Percentiles rank a stretch among this genome's conserved stretches.
These are phyloP conservation scores for Claviceps maximensis DNA, from an alignment of 2,329 filamentous ascomycete genomes.

Conservation along the genomic window DNA sequence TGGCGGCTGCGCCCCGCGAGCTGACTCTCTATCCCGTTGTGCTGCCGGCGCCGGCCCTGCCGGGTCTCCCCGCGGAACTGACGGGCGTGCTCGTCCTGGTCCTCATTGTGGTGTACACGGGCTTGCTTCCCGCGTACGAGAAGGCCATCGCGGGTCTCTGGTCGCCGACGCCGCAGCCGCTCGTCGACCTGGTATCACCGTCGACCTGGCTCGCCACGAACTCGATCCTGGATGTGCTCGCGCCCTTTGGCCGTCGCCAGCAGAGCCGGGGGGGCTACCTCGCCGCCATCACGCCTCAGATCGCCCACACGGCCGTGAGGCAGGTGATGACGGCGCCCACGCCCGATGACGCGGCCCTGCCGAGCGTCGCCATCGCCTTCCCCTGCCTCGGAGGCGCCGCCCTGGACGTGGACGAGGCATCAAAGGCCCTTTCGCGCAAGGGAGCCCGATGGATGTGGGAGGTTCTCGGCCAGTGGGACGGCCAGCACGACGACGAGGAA, in stretches of 20 bases:
- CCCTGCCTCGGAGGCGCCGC: neutral
- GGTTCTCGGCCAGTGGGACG: neutral
- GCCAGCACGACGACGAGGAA: neutral
- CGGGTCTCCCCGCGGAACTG: neutral
- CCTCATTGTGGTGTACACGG: neutral
- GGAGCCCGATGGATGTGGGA: neutral
- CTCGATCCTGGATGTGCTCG: neutral
- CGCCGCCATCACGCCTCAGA: neutral
- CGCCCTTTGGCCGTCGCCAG: neutral
- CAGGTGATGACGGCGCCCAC: neutral
- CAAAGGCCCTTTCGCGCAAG: neutral
- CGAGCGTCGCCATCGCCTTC: neutral
- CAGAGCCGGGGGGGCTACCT: neutral
- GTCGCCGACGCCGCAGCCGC: neutral
- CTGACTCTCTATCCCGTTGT: neutral
- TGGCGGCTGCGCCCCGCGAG: neutral
- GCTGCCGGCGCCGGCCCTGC: neutral
- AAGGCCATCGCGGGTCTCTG: neutral
- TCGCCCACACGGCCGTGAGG: neutral
- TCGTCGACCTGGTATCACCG: neutral
- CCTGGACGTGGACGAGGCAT: neutral
- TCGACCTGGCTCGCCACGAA: neutral
- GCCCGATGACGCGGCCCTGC: neutral
- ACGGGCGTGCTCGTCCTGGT: neutral
- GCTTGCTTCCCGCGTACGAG: neutral